Conservation (phyloP, 495 filamentous ascomycete species). For the Staphylotrichum tortipilum region DNA sequence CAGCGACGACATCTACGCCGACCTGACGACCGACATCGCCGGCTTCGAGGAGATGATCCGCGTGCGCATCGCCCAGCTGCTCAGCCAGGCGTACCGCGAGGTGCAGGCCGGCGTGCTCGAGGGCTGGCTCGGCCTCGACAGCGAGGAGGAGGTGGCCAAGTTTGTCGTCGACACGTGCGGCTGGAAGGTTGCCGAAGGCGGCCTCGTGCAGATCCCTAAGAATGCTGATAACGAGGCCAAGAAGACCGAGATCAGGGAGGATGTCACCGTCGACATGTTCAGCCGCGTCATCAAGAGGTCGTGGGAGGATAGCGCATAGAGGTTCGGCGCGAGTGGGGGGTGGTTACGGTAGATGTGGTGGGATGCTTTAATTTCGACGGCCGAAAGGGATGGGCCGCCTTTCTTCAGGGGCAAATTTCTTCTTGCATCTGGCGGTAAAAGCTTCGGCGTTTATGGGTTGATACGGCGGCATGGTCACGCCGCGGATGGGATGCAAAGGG, state of each 20-base stretch:
- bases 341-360: too few species aligned
- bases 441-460: slow-evolving; percentile 27
- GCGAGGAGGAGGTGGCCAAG: slow-evolving; percentile 62
- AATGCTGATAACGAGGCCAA: slow-evolving; percentile 99
- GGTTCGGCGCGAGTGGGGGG: neutral
- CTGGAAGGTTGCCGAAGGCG: slow-evolving; percentile 61
- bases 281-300: slow-evolving; percentile 69
- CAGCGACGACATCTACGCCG: slow-evolving; percentile 91
- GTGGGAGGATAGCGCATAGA: slow-evolving; percentile 78
- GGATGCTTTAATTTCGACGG: slow-evolving; percentile 7
- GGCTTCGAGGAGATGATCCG: slow-evolving; percentile 97
- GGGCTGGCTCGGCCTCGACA: slow-evolving; percentile 74
- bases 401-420: slow-evolving; percentile 6
- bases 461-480: slow-evolving; percentile 17
- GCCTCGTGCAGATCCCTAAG: slow-evolving; percentile 59
- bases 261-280: slow-evolving; percentile 90
- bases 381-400: slow-evolving; percentile 3
- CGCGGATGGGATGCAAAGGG: slow-evolving; percentile 14
- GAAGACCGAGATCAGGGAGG: slow-evolving; percentile 91
- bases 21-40: slow-evolving; percentile 83
- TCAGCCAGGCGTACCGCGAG: slow-evolving; percentile 81
- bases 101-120: slow-evolving; percentile 68
- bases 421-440: slow-evolving; percentile 19
- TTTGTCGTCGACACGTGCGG: slow-evolving; percentile 78
- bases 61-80: slow-evolving; percentile 79